phyloP scores from a whole-genome alignment of 257 asterid species.

The Salvia miltiorrhiza region DNA sequence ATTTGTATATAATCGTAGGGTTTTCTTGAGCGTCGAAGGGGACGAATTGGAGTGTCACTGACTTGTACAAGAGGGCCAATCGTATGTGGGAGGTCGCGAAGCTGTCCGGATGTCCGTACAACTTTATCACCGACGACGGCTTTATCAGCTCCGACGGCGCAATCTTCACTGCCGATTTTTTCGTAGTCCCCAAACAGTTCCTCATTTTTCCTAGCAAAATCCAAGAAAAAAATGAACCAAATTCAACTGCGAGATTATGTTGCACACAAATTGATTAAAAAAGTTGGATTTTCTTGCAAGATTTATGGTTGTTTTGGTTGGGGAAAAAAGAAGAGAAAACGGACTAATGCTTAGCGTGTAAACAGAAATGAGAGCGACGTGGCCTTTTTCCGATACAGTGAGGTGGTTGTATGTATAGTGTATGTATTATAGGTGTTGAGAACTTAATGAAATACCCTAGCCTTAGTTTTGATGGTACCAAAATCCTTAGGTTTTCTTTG shows the following conservation, averaged over 20 bases:
- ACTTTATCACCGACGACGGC: constrained; percentile 53
- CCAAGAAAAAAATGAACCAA: neutral
- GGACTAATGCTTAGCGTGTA: constrained; percentile 23
- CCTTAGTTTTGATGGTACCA: no score
- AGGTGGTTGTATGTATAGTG: neutral
- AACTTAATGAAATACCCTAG: no score
- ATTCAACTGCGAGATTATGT: neutral
- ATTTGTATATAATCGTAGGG: constrained; percentile 58
- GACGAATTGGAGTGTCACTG: constrained; percentile 57
- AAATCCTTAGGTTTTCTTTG: no score
- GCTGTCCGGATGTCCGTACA: constrained; percentile 67
- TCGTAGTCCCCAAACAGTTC: constrained; percentile 49
- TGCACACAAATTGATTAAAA: neutral
- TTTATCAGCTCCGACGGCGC: constrained; percentile 65
- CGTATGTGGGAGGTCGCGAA: constrained; percentile 73
- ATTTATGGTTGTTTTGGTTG: neutral
- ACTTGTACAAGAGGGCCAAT: constrained; percentile 78
- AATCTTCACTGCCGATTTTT: constrained; percentile 70
- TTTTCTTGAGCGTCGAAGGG: constrained; percentile 55
- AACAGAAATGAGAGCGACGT: constrained; percentile 31
- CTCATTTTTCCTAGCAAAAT: constrained; percentile 45
- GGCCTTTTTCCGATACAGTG: neutral
- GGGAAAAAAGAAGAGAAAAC: neutral
- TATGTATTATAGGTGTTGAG: no score
- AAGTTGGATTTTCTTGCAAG: constrained; percentile 7